A percentile compares a stretch with the other conserved stretches of the same genome.
These are phyloP conservation scores for Aphanomyces stellatus DNA, from an alignment of 352 stramenopile species.

Conservation along the genomic window DNA sequence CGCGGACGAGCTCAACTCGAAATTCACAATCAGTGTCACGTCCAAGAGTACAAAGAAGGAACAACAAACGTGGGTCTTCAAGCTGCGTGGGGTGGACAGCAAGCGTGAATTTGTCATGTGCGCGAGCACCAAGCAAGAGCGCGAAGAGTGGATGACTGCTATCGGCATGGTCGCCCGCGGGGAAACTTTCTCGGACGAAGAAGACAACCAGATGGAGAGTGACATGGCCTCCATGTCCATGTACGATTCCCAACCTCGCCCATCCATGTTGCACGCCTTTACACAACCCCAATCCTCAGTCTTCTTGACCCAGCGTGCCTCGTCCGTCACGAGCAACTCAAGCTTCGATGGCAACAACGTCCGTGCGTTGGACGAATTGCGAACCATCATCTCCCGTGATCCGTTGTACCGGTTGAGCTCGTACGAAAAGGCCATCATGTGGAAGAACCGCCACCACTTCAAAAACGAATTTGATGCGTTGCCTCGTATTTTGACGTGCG, in stretches of 20 bases:
- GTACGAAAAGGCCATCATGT: constrained; percentile 80
- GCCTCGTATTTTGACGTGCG: constrained; percentile 66
- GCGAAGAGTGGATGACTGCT: constrained; percentile 81
- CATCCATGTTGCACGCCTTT: neutral
- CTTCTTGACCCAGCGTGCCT: constrained; percentile 23
- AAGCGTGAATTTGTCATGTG: constrained; percentile 78
- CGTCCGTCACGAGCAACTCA: constrained; percentile 32
- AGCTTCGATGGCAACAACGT: constrained; percentile 39
- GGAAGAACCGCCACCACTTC: constrained; percentile 73
- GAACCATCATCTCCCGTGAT: constrained; percentile 72
- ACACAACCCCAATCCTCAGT: constrained; percentile 15
- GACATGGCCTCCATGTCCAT: neutral
- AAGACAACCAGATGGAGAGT: constrained; percentile 24
- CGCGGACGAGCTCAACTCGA: constrained; percentile 79
- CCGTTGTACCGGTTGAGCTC: constrained; percentile 70
- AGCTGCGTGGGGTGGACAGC: constrained; percentile 60
- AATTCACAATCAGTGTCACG: constrained; percentile 69
- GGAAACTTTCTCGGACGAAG: constrained; percentile 33
- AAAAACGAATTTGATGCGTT: constrained; percentile 60
- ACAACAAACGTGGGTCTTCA: constrained; percentile 81
- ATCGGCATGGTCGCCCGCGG: constrained; percentile 69
- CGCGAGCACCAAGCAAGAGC: constrained; percentile 77
- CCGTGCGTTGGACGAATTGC: constrained; percentile 36
- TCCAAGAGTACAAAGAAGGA: constrained; percentile 76
- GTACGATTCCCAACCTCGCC: constrained; percentile 20